Base-by-base conservation (phyloP, 371 early-diverging fungal species). In the Mortierella sp. region DNA sequence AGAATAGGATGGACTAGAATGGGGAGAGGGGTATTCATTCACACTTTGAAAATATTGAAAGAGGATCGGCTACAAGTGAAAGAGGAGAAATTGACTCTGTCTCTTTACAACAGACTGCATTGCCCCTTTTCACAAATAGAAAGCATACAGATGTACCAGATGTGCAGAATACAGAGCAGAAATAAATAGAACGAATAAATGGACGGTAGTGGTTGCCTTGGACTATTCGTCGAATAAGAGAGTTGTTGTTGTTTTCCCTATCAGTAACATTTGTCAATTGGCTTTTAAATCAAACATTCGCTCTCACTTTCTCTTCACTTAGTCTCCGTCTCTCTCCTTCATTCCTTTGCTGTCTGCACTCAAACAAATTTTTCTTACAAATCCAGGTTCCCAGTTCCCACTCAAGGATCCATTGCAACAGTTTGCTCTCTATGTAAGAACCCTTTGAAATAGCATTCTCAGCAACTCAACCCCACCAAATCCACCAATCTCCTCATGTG, bases 1-100 rank as follows among this genome's bases (percentile, higher is more conserved):
- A 74, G 68, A 57, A 74, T 68, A 66, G 73, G 62, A 64, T 62
- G 51, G 65, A 61, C 47, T 74, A 65, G 75, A 69, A 69, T 69
- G 51, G 54, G 64, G 42, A 60, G 69, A 59, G 72, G 58, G 51
- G 72, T 32, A 60, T 22, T 56, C 59, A 56, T 58, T 57, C 55
- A 42, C 56, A 57, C 32, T 31, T 37, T 56, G 31, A 66, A 62
- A 61, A 37, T 32, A 28, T 5, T 45, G 45, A 42, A 65, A 40
- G 35, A 53, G 56, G 35, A 54, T 22, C 53, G 60, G 55, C n/a
- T 26, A 34, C 37, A 31, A 23, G 12, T 23, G 26, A 54, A 28
- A 17, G 61, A 61, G 43, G 23, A 34, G 59, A 32, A 57, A 28
- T 19, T 31, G 3, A 35, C 35, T 35, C 22, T 35, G 9, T 34